These are phyloP conservation scores for Malassezia globosa DNA, from an alignment of 1,284 basidiomycete species.

Conservation along the genomic window DNA sequence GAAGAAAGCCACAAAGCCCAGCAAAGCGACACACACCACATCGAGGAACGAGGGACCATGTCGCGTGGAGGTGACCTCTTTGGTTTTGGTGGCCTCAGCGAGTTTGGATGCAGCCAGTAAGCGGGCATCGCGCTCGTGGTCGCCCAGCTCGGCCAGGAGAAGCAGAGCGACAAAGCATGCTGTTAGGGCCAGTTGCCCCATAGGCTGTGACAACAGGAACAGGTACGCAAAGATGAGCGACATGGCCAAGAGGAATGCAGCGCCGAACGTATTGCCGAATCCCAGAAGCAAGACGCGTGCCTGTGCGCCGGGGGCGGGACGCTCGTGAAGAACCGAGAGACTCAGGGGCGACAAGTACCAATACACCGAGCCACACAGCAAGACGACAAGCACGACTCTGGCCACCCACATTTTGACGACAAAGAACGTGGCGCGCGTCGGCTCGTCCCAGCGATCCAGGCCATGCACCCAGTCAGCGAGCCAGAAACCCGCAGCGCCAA, in stretches of 20 bases:
- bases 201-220: slow-evolving; percentile 63
- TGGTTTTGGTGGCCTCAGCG: neutral
- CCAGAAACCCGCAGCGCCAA: slow-evolving; percentile 35
- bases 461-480: slow-evolving; percentile 28
- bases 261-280: slow-evolving; percentile 79
- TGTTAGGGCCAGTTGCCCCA: slow-evolving; percentile 66
- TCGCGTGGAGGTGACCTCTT: neutral
- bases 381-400: slow-evolving; percentile 19
- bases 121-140: slow-evolving; percentile 28
- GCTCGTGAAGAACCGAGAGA: slow-evolving; percentile 25
- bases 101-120: slow-evolving; percentile 15
- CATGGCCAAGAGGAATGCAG: slow-evolving; percentile 73
- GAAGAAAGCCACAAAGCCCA: slow-evolving; percentile 59
- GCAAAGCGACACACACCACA: slow-evolving; percentile 19
- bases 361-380: slow-evolving; percentile 20
- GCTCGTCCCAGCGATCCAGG: slow-evolving; percentile 9
- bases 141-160: slow-evolving; percentile 29
- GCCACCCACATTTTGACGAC: slow-evolving; percentile 25
- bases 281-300: slow-evolving; percentile 59
- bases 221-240: slow-evolving; percentile 56
- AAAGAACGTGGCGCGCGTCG: slow-evolving; percentile 16
- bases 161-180: slow-evolving; percentile 54
- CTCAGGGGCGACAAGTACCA: slow-evolving; percentile 40
- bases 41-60: slow-evolving; percentile 20
- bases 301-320: slow-evolving; percentile 10